These are phyloP conservation scores for Oryza officinalis DNA, from an alignment of 176 grass and related monocot genomes.

Conservation along the genomic window DNA sequence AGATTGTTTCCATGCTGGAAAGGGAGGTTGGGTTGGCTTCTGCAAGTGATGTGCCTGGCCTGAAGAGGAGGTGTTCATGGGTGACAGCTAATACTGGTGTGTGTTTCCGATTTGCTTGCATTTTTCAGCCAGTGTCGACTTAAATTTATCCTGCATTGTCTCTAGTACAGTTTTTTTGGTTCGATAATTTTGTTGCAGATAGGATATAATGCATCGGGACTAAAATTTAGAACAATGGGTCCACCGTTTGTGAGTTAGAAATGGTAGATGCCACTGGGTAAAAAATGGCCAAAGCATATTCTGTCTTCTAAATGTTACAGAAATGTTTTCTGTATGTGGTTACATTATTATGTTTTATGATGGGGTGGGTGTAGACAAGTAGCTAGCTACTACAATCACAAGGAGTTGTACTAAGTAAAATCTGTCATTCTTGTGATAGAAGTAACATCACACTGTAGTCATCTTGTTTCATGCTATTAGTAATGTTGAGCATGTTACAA, in stretches of 20 bases:
- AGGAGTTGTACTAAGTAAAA: background rate
- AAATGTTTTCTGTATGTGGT: conserved; percentile 22
- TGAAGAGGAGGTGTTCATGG: conserved; percentile 85
- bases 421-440: background rate
- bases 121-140: conserved; percentile 14
- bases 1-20: conserved; percentile 50
- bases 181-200: background rate
- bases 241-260: background rate
- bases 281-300: background rate
- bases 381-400: background rate
- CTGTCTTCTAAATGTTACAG: background rate
- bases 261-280: conserved; percentile 16
- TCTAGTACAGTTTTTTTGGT: background rate
- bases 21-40: conserved; percentile 44
- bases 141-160: conserved; percentile 9
- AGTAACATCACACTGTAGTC: background rate
- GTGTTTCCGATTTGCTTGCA: background rate
- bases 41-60: conserved; percentile 34
- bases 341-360: background rate
- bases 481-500: too few species aligned
- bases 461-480: background rate
- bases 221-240: background rate
- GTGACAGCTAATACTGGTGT: conserved; percentile 84
- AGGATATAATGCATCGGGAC: background rate
- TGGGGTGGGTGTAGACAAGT: background rate